Evolutionary conservation across 805 yeast species (phyloP).

Genomic region (Brettanomyces custersianus): DNA sequence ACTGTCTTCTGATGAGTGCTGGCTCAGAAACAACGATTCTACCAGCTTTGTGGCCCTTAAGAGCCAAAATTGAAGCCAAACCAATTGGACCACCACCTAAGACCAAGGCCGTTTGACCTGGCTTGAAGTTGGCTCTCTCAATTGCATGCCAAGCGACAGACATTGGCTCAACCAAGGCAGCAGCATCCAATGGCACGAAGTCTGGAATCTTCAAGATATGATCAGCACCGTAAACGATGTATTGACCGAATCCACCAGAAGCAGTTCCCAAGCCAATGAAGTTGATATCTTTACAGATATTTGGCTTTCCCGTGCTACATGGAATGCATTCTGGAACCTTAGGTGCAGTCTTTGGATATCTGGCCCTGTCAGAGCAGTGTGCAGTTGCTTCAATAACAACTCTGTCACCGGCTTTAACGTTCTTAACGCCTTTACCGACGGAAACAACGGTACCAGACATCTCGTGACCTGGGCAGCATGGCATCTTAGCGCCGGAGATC

Average conservation of each 20-base stretch:
- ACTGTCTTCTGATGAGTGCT: conserved; percentile 50
- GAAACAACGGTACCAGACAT: conserved; percentile 23
- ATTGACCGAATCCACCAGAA: conserved; percentile 38
- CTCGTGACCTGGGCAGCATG: conserved; percentile 30
- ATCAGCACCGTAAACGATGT: conserved; percentile 27
- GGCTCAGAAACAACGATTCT: conserved; percentile 54
- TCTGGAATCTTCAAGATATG: conserved; percentile 28
- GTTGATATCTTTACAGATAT: conserved; percentile 35
- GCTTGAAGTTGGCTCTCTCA: conserved; percentile 32
- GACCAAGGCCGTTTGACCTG: conserved; percentile 39
- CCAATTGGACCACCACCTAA: conserved; percentile 62
- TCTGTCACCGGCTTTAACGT: conserved; percentile 41
- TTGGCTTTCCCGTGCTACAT: conserved; percentile 34
- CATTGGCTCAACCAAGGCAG: conserved; percentile 50
- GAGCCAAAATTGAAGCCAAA: conserved; percentile 44
- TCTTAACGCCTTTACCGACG: conserved; percentile 37
- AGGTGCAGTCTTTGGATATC: conserved; percentile 22
- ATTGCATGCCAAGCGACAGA: conserved; percentile 56
- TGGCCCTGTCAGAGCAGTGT: conserved; percentile 31
- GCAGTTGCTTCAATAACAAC: conserved; percentile 59
- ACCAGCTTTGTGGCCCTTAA: conserved; percentile 40
- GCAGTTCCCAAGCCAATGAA: conserved; percentile 42
- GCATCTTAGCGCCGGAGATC: conserved; percentile 30
- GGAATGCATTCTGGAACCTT: conserved; percentile 30
- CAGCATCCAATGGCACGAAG: conserved; percentile 23